Conservation (phyloP, 768 basidiomycete genomes). For the Scleroderma bovista region DNA sequence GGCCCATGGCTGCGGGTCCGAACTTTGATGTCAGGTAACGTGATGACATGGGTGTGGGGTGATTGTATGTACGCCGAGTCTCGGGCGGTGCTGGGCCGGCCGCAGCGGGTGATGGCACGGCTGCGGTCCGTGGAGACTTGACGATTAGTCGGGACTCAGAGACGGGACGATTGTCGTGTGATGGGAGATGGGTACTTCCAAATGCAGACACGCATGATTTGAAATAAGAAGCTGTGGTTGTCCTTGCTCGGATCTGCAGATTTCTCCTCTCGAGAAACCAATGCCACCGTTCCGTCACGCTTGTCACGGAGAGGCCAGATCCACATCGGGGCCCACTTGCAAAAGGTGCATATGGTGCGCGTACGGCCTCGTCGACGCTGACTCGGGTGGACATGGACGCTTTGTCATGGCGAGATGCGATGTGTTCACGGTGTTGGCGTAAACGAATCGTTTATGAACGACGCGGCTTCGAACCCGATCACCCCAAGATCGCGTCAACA, state of each 20-base stretch:
- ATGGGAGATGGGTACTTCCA: conserved; percentile 8
- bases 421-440: conserved; percentile 17
- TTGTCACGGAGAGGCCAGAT: conserved; percentile 16
- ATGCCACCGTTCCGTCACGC: conserved; percentile 8
- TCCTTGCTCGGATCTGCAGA: conserved; percentile 31
- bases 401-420: conserved; percentile 14
- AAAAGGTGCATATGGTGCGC: too few relatives aligned
- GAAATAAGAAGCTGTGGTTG: conserved; percentile 25
- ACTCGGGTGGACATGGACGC: background rate
- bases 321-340: background rate
- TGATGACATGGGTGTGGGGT: too few relatives aligned
- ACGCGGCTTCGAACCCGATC: conserved; percentile 21
- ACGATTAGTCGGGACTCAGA: too few relatives aligned
- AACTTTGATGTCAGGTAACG: background rate
- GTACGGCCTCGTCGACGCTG: background rate
- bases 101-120: background rate
- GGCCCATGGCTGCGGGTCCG: background rate
- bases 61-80: too few relatives aligned
- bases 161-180: conserved; percentile 2
- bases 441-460: conserved; percentile 28
- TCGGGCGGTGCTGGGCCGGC: background rate
- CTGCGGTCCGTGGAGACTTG: too few relatives aligned
- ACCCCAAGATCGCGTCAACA: conserved; percentile 19
- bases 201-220: conserved; percentile 12
- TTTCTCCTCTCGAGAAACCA: conserved; percentile 8